These are phyloP conservation scores for Earliella scabrosa DNA, from an alignment of 1,284 basidiomycete genomes.

Conservation along the genomic window DNA sequence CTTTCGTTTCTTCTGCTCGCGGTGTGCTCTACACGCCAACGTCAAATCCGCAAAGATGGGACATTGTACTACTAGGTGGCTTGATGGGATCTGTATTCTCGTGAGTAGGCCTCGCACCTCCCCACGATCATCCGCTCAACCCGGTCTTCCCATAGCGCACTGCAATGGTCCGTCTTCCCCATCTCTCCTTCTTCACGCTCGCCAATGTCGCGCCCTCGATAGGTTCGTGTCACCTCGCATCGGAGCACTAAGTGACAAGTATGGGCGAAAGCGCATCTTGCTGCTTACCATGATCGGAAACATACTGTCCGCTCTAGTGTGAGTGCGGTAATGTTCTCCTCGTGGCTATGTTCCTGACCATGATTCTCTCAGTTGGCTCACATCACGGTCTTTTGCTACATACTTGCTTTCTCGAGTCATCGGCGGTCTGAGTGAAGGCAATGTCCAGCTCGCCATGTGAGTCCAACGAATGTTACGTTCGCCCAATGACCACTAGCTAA, in stretches of 20 bases:
- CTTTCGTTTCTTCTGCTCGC: conserved; percentile 65
- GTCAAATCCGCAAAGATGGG: conserved; percentile 74
- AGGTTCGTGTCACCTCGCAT: conserved; percentile 81
- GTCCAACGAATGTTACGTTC: conserved; percentile 27
- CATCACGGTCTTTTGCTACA: conserved; percentile 84
- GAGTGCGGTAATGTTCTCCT: conserved; percentile 34
- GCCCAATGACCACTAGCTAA: no score
- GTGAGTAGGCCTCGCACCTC: conserved; percentile 47
- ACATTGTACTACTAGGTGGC: conserved; percentile 84
- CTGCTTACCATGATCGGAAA: conserved; percentile 91
- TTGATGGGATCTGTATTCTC: conserved; percentile 91
- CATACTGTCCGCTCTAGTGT: conserved; percentile 82
- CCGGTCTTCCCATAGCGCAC: conserved; percentile 51
- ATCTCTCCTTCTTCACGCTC: background rate
- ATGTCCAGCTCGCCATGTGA: conserved; percentile 82
- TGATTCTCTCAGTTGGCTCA: conserved; percentile 69
- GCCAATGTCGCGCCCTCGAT: background rate
- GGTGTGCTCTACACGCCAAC: conserved; percentile 62
- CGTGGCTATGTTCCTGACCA: background rate
- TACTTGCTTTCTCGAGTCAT: conserved; percentile 90
- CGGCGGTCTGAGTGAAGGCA: conserved; percentile 89
- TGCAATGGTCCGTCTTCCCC: conserved; percentile 58
- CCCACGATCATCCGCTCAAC: conserved; percentile 5
- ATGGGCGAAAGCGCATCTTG: conserved; percentile 83
- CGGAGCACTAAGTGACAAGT: conserved; percentile 81